Conservation (phyloP, 805 yeast genomes). For the Cyberlindnera americana region DNA sequence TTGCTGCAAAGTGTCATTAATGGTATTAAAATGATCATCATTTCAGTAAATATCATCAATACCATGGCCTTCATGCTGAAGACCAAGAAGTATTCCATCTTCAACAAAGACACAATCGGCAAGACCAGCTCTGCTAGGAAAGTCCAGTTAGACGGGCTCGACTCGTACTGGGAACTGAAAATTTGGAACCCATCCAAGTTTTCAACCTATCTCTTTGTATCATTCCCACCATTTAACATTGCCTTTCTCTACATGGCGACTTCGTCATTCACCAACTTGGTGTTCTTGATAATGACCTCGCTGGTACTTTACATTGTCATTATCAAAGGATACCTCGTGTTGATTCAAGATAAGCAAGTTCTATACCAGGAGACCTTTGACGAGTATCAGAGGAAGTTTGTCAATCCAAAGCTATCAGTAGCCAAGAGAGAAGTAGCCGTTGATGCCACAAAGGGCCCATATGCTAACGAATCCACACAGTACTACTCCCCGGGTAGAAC, state of each 20-base stretch:
- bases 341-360: conserved; percentile 56
- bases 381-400: conserved; percentile 62
- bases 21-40: conserved; percentile 13
- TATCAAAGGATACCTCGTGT: conserved; percentile 40
- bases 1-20: conserved; percentile 7
- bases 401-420: conserved; percentile 52
- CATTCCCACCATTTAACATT: conserved; percentile 58
- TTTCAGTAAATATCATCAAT: conserved; percentile 21
- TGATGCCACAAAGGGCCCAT: conserved; percentile 47
- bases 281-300: conserved; percentile 37
- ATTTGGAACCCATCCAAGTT: conserved; percentile 70
- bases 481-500: conserved; percentile 31
- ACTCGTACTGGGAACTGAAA: conserved; percentile 48
- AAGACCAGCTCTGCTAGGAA: conserved; percentile 20
- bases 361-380: conserved; percentile 55
- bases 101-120: conserved; percentile 21
- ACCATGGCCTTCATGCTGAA: conserved; percentile 21
- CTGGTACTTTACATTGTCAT: conserved; percentile 37
- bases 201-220: conserved; percentile 44
- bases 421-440: conserved; percentile 56
- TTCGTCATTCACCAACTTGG: conserved; percentile 34
- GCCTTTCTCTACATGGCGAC: conserved; percentile 38
- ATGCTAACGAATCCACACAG: conserved; percentile 22
- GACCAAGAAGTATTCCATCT: conserved; percentile 25
- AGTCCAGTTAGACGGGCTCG: conserved; percentile 21